A percentile compares a stretch with the other conserved stretches of the same genome.
These are phyloP conservation scores for Mycena polygramma DNA, from an alignment of 768 basidiomycete species.

Conservation along the genomic window DNA sequence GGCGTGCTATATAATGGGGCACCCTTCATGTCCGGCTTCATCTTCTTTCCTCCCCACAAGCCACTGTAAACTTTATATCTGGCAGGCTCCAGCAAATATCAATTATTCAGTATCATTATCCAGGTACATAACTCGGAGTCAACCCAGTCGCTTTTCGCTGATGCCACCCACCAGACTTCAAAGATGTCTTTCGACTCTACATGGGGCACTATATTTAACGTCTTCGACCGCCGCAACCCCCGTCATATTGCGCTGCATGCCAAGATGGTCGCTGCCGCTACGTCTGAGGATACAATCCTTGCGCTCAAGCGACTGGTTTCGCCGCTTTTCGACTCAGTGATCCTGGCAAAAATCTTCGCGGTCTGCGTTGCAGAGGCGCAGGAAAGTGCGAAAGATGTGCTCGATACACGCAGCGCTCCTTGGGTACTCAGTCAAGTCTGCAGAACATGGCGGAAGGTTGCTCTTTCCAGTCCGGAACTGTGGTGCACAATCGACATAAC, in stretches of 20 bases:
- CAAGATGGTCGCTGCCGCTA: background rate
- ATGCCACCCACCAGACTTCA: background rate
- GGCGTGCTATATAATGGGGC: too few species aligned
- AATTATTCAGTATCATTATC: too few species aligned
- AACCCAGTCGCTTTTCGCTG: background rate
- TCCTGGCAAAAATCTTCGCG: background rate
- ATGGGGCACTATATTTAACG: background rate
- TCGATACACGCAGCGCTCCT: background rate
- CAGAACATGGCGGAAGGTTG: background rate
- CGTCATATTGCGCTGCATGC: slow-evolving; percentile 1
- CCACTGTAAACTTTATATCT: too few species aligned
- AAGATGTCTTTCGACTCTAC: background rate
- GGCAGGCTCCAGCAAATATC: background rate
- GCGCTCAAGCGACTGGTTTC: background rate
- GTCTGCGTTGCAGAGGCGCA: background rate
- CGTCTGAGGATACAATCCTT: background rate
- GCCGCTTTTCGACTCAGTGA: background rate
- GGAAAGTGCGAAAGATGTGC: background rate
- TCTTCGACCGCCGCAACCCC: background rate
- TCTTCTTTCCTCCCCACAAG: too few species aligned
- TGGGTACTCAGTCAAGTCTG: slow-evolving; percentile 10
- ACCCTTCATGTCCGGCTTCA: too few species aligned
- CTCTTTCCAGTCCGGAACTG: background rate
- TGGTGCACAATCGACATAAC: background rate
- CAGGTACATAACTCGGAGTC: background rate